These are phyloP conservation scores for Phalaenopsis equestris DNA, from an alignment of 106 monocot genomes.

Conservation along the genomic window DNA sequence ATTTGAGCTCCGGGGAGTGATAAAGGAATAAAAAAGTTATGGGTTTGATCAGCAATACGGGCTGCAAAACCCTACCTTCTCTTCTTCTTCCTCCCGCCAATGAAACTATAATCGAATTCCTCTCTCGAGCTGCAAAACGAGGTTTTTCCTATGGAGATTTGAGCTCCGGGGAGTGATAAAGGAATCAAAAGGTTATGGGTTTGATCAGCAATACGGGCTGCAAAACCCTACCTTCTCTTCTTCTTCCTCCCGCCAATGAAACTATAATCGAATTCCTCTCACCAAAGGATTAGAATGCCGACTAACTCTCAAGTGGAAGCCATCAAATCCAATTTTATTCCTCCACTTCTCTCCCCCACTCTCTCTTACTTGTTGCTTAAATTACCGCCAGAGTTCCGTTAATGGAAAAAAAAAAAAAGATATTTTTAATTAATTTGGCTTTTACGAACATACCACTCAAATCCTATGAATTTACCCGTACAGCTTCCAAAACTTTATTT, in stretches of 20 bases:
- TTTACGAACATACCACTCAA: too few relatives aligned
- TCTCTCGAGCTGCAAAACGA: too few relatives aligned
- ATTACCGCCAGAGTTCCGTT: too few relatives aligned
- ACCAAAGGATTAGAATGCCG: neutral
- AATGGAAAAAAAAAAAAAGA: too few relatives aligned
- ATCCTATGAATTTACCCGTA: too few relatives aligned
- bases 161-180: too few relatives aligned
- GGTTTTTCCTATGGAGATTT: neutral
- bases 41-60: neutral
- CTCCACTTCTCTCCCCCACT: neutral
- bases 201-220: neutral
- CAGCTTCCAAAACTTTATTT: too few relatives aligned
- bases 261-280: neutral
- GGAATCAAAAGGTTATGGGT: neutral
- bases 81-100: neutral
- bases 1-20: too few relatives aligned
- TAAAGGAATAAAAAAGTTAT: neutral
- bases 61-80: neutral
- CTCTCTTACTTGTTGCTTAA: neutral
- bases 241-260: constrained; percentile 1
- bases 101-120: neutral
- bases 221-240: neutral
- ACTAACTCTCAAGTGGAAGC: neutral
- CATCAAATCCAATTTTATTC: constrained; percentile 9
- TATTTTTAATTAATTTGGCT: too few relatives aligned